Evolutionary conservation across 2,329 filamentous ascomycete species (phyloP).

Genomic region (Penicillium sp.): DNA sequence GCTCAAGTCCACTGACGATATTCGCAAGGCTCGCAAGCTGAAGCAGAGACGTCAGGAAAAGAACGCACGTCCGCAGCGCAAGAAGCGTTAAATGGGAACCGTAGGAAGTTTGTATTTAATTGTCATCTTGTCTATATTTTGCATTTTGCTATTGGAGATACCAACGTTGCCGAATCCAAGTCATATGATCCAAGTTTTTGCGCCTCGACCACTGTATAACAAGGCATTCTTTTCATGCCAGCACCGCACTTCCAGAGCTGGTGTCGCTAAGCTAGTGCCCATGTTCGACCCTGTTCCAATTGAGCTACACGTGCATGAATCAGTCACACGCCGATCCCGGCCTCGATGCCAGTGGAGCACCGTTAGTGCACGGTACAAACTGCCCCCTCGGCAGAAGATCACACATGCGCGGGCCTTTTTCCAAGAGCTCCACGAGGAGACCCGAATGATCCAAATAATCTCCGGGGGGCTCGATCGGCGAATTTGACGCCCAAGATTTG

Average conservation of each 20-base stretch:
- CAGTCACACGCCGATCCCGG: background rate
- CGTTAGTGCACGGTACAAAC: background rate
- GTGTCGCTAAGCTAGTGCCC: background rate
- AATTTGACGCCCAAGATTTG: conserved; percentile 10
- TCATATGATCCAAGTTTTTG: background rate
- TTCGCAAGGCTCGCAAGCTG: conserved; percentile 75
- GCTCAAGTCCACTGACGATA: conserved; percentile 77
- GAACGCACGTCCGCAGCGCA: conserved; percentile 78
- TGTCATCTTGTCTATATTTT: conserved; percentile 5
- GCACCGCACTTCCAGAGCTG: background rate
- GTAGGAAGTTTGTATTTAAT: background rate
- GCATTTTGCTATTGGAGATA: conserved; percentile 16
- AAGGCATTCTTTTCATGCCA: background rate
- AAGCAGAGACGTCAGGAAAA: conserved; percentile 77
- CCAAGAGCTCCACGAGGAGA: conserved; percentile 5
- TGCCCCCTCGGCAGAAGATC: background rate
- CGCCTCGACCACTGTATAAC: background rate
- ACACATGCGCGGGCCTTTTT: background rate
- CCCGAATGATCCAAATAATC: conserved; percentile 11
- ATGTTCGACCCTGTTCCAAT: background rate
- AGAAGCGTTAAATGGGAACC: conserved; percentile 39
- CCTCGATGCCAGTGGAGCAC: background rate
- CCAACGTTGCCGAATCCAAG: background rate
- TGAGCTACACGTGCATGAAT: background rate
- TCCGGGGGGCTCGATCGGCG: conserved; percentile 9